Evolutionary conservation across 2,329 filamentous ascomycete species (phyloP).

Genomic region (Juglanconis sp.): DNA sequence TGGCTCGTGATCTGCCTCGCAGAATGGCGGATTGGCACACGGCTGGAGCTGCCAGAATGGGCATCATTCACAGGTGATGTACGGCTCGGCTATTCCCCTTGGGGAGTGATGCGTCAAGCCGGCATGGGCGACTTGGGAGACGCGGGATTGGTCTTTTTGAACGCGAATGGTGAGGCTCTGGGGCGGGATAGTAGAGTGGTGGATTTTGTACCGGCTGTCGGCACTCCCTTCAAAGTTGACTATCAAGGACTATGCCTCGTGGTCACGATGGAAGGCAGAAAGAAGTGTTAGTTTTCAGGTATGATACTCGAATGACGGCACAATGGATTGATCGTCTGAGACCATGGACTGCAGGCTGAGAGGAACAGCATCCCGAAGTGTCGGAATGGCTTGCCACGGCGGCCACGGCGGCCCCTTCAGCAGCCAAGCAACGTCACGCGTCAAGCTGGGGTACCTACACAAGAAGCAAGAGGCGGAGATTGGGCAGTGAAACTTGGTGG

Average conservation of each 20-base stretch:
- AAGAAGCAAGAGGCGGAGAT: constrained; percentile 1
- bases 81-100: not conserved
- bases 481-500: not conserved
- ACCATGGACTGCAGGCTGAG: not conserved
- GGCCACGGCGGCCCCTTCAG: not conserved
- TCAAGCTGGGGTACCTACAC: not conserved
- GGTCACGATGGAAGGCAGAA: too few species aligned
- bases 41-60: not conserved
- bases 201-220: too few species aligned
- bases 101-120: not conserved
- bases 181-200: not conserved
- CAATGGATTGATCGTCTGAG: not conserved
- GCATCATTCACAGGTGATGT: not conserved
- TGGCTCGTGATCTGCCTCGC: not conserved
- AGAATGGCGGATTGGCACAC: not conserved
- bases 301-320: not conserved
- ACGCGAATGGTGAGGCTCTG: not conserved
- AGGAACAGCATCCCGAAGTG: not conserved
- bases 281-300: too few species aligned
- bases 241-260: too few species aligned
- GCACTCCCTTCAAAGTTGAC: too few species aligned
- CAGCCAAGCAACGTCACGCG: not conserved
- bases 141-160: not conserved
- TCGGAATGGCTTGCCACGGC: not conserved
- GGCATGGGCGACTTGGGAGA: not conserved